Base-by-base conservation (phyloP, 345 rosid genomes). In the Conringia planisiliqua region DNA sequence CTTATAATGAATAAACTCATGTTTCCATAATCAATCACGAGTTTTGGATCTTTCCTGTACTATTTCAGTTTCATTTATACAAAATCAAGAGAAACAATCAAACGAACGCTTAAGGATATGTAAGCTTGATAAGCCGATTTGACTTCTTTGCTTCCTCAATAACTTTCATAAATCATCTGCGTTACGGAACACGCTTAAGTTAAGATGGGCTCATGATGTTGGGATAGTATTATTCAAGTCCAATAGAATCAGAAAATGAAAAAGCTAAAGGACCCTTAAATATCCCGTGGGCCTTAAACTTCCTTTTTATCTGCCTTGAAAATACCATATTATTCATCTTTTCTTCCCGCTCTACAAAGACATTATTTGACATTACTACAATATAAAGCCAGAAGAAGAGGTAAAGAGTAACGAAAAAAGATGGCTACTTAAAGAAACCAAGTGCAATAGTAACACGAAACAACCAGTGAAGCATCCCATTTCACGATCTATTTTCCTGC, bases 1-100 rank as follows among this genome's bases (percentile, higher is more conserved):
- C 7, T 17, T 44, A 8, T 60, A 27, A 66, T 47, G 51, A 66
- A 74, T 58, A 74, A 74, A 66, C 16, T 3, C 33, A 17, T 65
- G 72, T 57, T 65, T 44, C n/a, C n/a, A 22, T 32, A 54, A 20
- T 18, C 7, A 20, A 6, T 46, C 6, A 12, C 43, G 18, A 8
- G 32, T 14, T 13, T 32, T 32, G 10, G 20, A 13, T 13, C 38
- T 27, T 17, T 27, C n/a, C 20, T 20, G 27, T 10, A 2, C 6
- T 11, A 13, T 44, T 44, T 7, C 50, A 16, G 7, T 16, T 44
- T 8, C 2, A 16, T 44, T 3, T 44, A 24, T 17, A 1, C 17
- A 7, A 46, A 46, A 17, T 7, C 22, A 46, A 17, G 51, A 7
- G 51, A 46, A 46, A 7, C 24, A 10, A 46, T 46, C 47, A 14